Conservation (phyloP, 305 asterid genomes). For the Fraxinus sp. region DNA sequence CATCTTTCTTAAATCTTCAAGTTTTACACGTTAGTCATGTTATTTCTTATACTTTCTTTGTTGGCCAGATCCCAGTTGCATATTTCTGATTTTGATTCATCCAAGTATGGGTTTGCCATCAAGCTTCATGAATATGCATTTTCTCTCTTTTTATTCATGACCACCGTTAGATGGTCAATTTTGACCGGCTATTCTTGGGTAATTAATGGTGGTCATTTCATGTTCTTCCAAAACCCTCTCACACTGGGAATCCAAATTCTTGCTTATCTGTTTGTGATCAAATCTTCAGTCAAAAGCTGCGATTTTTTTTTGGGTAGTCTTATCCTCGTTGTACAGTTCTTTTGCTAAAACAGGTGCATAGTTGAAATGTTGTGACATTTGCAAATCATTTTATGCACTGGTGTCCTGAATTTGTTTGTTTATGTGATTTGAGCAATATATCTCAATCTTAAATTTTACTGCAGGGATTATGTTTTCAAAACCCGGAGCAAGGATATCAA, state of each 20-base stretch:
- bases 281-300: constrained; percentile 30
- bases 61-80: constrained; percentile 50
- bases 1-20: constrained; percentile 1
- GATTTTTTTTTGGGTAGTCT: not conserved
- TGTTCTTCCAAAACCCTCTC: constrained; percentile 27
- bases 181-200: constrained; percentile 25
- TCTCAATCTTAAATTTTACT: constrained; percentile 14
- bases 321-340: not conserved
- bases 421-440: not conserved
- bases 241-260: not conserved
- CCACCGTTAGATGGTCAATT: constrained; percentile 28
- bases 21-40: constrained; percentile 14
- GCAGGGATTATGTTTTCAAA: constrained; percentile 82
- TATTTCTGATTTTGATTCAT: constrained; percentile 20
- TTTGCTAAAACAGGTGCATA: not conserved
- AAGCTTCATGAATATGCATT: constrained; percentile 13
- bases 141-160: constrained; percentile 8
- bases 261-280: not conserved
- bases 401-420: not conserved
- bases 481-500: constrained; percentile 62
- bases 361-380: not conserved
- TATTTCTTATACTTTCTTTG: constrained; percentile 27
- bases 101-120: constrained; percentile 13
- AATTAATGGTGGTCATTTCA: constrained; percentile 45
- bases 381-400: not conserved